phyloP scores from a whole-genome alignment of 2,329 filamentous ascomycete species.

The Cryphonectria japonica region DNA sequence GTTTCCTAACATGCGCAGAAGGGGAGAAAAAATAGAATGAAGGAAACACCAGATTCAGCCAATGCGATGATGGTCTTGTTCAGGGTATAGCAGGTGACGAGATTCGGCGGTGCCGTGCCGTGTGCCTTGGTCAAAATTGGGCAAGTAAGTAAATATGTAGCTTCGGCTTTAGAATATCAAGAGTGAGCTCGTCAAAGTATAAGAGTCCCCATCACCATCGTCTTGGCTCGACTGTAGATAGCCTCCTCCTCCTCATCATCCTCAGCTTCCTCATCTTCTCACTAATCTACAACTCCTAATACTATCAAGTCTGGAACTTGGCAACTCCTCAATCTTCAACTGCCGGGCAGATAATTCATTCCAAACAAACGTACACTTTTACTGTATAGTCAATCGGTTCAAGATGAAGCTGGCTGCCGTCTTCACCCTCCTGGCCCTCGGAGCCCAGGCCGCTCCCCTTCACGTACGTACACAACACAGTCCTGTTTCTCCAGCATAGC shows the following conservation, averaged over 20 bases:
- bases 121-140: background rate
- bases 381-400: constrained; percentile 10
- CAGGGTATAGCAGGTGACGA: constrained; percentile 1
- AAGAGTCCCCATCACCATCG: background rate
- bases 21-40: no score
- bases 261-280: background rate
- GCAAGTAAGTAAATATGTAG: background rate
- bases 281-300: background rate
- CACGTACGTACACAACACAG: background rate
- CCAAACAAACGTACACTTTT: no score
- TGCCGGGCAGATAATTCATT: background rate
- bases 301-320: constrained; percentile 16
- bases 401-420: constrained; percentile 13
- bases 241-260: background rate
- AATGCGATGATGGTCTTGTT: background rate
- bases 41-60: background rate
- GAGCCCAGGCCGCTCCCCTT: constrained; percentile 13
- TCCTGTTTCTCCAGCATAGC: background rate
- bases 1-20: background rate
- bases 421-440: constrained; percentile 11
- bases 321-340: background rate
- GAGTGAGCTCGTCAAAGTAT: constrained; percentile 3
- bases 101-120: background rate
- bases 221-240: background rate
- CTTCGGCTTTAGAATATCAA: background rate